Evolutionary conservation across 2,329 filamentous ascomycete species (phyloP), one percentile per base, ranked within the genome.

Genomic region (Huntiella abstrusa): DNA sequence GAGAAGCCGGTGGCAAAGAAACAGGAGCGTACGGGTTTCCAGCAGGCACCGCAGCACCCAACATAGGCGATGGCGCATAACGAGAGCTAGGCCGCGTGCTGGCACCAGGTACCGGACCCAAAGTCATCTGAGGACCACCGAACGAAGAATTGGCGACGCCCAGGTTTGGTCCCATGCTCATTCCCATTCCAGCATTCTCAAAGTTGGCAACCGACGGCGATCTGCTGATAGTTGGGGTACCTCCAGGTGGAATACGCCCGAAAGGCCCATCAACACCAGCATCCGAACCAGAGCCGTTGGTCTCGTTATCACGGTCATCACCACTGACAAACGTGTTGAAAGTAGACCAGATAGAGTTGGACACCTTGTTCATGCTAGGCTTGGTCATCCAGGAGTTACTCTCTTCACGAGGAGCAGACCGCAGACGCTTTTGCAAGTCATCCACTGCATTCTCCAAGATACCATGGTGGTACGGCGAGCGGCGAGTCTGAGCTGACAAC

Each of bases 291-390:
- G 68, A 68, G 33, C 69, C 68, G 44, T 85, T 81, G 49, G 73
- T 76, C n/a, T 41, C 40, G 49, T 92, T 85, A 49, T 93, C 86
- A 45, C 74, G 75, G 46, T 96, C 88, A 50, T 95, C 88, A 11
- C 91, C 92, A 44, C 83, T 78, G 51, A 98, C 86, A 57, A 98
- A 98, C 56, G 86, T 95, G 63, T 87, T 96, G 63, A 99, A 95
- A 49, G 82, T 85, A 52, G 78, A 86, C 73, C 85, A 87, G 58
- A 96, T 76, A 33, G 82, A 85, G 51, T 82, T 86, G 2, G 87
- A 91, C 0, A 96, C 85, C 62, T 92, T 94, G 60, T 92, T 87
- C 73, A 96, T 92, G 60, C 77, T 95, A 5, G 88, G 86, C 60
- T 91, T 94, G 1, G 85, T 81, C 45, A 98, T 91, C 84, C 88